A percentile compares a stretch with the other conserved stretches of the same genome.
These are phyloP conservation scores for Luvunga scandens DNA, from an alignment of 345 rosid species.

Conservation along the genomic window DNA sequence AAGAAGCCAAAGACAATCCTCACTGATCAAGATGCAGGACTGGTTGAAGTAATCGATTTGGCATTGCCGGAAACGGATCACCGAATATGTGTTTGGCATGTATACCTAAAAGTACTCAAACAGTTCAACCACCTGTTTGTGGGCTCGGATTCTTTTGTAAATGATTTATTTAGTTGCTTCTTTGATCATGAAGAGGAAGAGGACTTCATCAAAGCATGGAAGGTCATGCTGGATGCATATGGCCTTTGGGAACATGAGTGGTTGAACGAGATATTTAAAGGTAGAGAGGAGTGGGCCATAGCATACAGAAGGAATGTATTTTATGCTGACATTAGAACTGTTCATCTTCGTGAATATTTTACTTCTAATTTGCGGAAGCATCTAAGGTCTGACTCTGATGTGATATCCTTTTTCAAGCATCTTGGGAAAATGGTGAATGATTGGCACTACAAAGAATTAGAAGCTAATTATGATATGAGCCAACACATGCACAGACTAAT, in stretches of 20 bases:
- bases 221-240: constrained; percentile 25
- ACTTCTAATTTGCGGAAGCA: constrained; percentile 25
- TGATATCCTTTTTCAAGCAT: constrained; percentile 30
- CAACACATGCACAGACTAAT: constrained; percentile 25
- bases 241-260: constrained; percentile 29
- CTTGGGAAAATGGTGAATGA: constrained; percentile 24
- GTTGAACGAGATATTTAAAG: constrained; percentile 25
- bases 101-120: constrained; percentile 28
- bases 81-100: constrained; percentile 35
- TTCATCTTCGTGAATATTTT: constrained; percentile 15
- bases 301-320: constrained; percentile 31
- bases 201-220: constrained; percentile 32
- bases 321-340: constrained; percentile 24
- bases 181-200: constrained; percentile 29
- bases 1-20: constrained; percentile 30
- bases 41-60: constrained; percentile 21
- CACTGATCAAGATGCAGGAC: constrained; percentile 28
- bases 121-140: constrained; percentile 26
- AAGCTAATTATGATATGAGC: constrained; percentile 33
- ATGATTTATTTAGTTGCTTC: constrained; percentile 30
- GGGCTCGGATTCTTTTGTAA: constrained; percentile 21
- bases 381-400: constrained; percentile 26
- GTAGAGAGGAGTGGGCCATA: constrained; percentile 36
- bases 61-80: constrained; percentile 24
- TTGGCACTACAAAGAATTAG: constrained; percentile 34